phyloP scores from a whole-genome alignment of 179 eudicot genomes.

The Vitellaria paradoxa region DNA sequence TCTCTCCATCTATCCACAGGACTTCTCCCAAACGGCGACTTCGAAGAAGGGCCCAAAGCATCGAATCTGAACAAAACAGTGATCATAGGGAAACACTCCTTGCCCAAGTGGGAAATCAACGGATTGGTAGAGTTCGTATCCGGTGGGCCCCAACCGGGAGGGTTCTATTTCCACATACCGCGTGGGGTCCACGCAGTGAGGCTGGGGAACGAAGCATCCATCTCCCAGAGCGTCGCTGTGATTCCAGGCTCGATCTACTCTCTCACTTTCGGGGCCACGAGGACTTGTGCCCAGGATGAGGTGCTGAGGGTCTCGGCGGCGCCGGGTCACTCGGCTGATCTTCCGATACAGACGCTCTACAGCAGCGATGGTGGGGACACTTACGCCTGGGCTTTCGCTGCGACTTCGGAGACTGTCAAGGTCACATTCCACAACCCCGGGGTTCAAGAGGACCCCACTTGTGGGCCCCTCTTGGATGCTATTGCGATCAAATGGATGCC shows the following conservation, averaged over 20 bases:
- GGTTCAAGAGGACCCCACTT: constrained; percentile 58
- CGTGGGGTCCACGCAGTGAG: constrained; percentile 74
- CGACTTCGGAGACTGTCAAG: constrained; percentile 32
- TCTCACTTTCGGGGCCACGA: constrained; percentile 59
- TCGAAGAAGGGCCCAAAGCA: constrained; percentile 54
- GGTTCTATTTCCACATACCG: constrained; percentile 57
- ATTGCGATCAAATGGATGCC: constrained; percentile 55
- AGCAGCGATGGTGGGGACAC: constrained; percentile 55
- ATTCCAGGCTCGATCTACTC: constrained; percentile 45
- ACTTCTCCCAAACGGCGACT: constrained; percentile 58
- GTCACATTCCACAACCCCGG: constrained; percentile 57
- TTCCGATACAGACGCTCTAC: constrained; percentile 55
- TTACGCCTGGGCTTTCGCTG: constrained; percentile 51
- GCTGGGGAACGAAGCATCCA: constrained; percentile 73
- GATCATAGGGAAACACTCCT: constrained; percentile 47
- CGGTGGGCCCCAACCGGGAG: constrained; percentile 83
- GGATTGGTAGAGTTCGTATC: constrained; percentile 71
- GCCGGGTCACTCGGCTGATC: constrained; percentile 37
- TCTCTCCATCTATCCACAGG: constrained; percentile 20
- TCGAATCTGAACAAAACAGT: constrained; percentile 47
- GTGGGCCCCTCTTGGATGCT: constrained; percentile 65
- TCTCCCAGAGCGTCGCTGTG: constrained; percentile 46
- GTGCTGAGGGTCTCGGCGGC: constrained; percentile 48
- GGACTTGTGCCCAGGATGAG: constrained; percentile 70
- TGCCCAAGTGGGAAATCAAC: constrained; percentile 70